Evolutionary conservation across 345 rosid genomes (phyloP).

Genomic region (Hibiscus syriacus): DNA sequence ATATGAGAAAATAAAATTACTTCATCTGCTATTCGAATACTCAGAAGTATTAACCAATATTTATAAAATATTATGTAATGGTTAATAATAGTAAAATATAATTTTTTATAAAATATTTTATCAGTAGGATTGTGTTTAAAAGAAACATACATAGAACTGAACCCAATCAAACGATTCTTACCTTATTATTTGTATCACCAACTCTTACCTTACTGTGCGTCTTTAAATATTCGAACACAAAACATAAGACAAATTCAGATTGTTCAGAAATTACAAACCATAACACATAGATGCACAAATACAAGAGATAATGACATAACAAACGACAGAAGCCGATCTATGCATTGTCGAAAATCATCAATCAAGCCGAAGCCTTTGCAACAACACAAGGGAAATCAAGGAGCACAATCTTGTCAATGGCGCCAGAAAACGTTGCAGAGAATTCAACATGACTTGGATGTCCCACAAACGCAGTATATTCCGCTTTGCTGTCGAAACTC

Average conservation of each 20-base stretch:
- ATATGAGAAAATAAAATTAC: no score
- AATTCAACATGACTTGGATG: constrained; percentile 81
- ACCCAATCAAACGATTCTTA: no score
- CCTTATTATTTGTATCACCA: no score
- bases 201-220: no score
- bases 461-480: constrained; percentile 42
- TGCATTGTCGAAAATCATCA: constrained; percentile 7
- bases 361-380: constrained; percentile 39
- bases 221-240: no score
- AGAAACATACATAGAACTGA: no score
- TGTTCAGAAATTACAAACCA: not conserved
- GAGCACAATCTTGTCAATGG: constrained; percentile 67
- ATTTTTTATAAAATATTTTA: no score
- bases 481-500: constrained; percentile 76
- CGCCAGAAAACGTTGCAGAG: constrained; percentile 66
- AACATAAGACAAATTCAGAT: constrained; percentile 11
- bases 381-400: constrained; percentile 55
- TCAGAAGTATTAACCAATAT: no score
- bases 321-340: not conserved
- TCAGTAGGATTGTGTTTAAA: no score
- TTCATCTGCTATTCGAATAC: no score
- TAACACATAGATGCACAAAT: constrained; percentile 7
- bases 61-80: no score
- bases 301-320: not conserved
- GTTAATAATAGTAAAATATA: no score